Evolutionary conservation across 352 stramenopile genomes (phyloP).

Genomic region (Peronosclerospora sorghi): DNA sequence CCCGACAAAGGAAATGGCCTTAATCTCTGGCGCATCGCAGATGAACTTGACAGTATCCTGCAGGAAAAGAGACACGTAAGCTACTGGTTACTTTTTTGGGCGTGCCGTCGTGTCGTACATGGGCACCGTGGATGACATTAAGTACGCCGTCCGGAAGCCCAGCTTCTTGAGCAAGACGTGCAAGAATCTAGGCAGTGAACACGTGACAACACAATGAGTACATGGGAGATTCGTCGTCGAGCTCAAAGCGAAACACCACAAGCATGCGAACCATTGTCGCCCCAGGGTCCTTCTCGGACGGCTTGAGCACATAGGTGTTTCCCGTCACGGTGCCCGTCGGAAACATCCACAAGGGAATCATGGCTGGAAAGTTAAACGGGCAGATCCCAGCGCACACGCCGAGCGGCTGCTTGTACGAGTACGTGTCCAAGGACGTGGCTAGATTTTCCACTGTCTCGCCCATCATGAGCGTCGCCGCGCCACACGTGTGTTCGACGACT

Average conservation of each 20-base stretch:
- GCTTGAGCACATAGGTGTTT: slow-evolving; percentile 97
- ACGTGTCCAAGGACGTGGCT: slow-evolving; percentile 87
- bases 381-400: slow-evolving; percentile 90
- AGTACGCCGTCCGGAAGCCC: slow-evolving; percentile 92
- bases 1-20: slow-evolving; percentile 95
- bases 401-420: slow-evolving; percentile 93
- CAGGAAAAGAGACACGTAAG: slow-evolving; percentile 1
- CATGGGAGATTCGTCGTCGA: too few species aligned
- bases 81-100: not conserved
- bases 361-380: slow-evolving; percentile 94
- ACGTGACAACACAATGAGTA: not conserved
- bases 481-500: slow-evolving; percentile 72
- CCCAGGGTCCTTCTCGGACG: slow-evolving; percentile 88
- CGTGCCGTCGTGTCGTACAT: slow-evolving; percentile 24
- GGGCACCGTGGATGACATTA: slow-evolving; percentile 88
- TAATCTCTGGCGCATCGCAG: slow-evolving; percentile 89
- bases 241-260: too few species aligned
- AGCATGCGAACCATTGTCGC: slow-evolving; percentile 62
- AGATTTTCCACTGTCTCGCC: slow-evolving; percentile 92
- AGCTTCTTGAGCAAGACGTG: slow-evolving; percentile 85
- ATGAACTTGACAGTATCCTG: slow-evolving; percentile 92
- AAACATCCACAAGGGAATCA: slow-evolving; percentile 95
- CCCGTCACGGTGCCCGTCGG: slow-evolving; percentile 82
- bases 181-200: slow-evolving; percentile 57
- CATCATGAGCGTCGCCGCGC: slow-evolving; percentile 83